Evolutionary conservation across 495 filamentous ascomycete species (phyloP).

Genomic region (Ramalina intermedia): DNA sequence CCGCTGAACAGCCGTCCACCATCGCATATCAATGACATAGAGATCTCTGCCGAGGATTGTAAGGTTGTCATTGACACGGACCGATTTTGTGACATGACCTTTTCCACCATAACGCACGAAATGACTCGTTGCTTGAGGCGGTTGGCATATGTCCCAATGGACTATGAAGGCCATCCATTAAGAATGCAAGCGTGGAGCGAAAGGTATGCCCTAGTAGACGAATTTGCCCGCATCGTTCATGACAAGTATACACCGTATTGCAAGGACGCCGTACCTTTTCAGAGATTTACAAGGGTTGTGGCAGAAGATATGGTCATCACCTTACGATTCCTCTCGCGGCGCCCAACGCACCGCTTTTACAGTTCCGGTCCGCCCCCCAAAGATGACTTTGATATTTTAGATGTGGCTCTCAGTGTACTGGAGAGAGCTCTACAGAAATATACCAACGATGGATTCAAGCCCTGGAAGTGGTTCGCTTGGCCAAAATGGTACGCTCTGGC

Average conservation of each 20-base stretch:
- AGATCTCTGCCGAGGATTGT: background rate
- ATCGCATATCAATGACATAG: background rate
- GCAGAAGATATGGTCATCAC: conserved; percentile 1
- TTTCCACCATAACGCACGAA: background rate
- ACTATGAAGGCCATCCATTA: background rate
- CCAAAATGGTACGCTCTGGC: conserved; percentile 6
- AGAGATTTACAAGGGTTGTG: background rate
- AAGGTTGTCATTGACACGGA: background rate
- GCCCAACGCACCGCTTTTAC: background rate
- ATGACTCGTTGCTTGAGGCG: background rate
- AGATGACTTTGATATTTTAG: conserved; percentile 1
- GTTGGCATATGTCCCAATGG: background rate
- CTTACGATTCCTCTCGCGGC: background rate
- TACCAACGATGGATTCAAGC: background rate
- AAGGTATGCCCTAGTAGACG: background rate
- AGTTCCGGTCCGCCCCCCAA: background rate
- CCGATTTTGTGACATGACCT: conserved; percentile 4
- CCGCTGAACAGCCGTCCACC: background rate
- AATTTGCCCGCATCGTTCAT: background rate
- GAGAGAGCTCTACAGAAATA: background rate
- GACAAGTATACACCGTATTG: background rate
- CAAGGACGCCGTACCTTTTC: background rate
- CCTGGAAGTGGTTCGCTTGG: conserved; percentile 5
- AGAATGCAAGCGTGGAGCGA: background rate
- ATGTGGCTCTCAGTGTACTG: conserved; percentile 1